Evolutionary conservation across 163 green algal species (phyloP).

Genomic region (Trebouxia gelatinosa): DNA sequence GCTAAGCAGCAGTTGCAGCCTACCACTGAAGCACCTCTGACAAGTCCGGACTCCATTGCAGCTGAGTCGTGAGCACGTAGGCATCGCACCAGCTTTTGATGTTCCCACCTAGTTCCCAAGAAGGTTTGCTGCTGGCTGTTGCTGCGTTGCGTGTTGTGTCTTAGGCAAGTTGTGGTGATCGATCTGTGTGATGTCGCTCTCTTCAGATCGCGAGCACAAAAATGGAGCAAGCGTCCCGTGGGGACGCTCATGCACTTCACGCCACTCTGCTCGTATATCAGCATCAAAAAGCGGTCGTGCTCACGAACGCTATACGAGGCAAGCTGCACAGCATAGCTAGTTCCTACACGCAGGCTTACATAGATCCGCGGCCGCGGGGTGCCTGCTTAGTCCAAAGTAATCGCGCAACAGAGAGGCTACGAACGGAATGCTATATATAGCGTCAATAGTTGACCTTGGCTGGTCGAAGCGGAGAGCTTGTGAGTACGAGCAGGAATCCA

Average conservation of each 20-base stretch:
- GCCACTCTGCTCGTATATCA: neutral
- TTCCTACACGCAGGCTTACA: too few species aligned
- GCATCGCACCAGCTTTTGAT: neutral
- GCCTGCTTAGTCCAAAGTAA: too few species aligned
- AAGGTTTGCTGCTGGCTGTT: neutral
- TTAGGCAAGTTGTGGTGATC: constrained; percentile 3
- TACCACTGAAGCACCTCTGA: constrained; percentile 47
- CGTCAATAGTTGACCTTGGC: too few species aligned
- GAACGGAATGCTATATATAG: too few species aligned
- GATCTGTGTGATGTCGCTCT: neutral
- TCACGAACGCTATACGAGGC: neutral
- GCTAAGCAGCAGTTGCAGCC: neutral
- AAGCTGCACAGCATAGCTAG: neutral
- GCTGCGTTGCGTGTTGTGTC: neutral
- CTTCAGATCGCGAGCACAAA: neutral
- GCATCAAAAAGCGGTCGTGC: constrained; percentile 6
- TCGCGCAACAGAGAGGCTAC: too few species aligned
- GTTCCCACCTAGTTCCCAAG: neutral
- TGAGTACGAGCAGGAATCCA: too few species aligned
- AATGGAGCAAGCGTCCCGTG: neutral
- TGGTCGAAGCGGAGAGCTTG: too few species aligned
- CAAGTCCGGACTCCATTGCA: constrained; percentile 40
- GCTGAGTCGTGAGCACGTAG: neutral
- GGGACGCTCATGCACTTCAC: neutral
- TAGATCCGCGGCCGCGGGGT: too few species aligned